Base-by-base conservation (phyloP, 73 alveolate genomes). In the Stentor roeselii region DNA sequence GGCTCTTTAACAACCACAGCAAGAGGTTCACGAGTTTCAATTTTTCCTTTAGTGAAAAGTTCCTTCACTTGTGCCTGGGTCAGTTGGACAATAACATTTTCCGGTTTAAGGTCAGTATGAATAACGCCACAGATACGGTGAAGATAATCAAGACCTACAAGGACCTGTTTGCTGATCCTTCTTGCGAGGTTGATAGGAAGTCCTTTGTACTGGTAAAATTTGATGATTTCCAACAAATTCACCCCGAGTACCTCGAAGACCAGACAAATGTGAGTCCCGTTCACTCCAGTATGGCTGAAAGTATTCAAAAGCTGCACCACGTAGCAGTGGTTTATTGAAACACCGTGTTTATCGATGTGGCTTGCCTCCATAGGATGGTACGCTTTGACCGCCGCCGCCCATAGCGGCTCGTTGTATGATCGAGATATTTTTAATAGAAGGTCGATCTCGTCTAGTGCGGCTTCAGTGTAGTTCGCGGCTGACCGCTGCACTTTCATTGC, bases 221-320 rank as follows among this genome's bases (percentile, higher is more conserved):
- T 93, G 36, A 93, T 91, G 3, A 93, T 87, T 77, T 91, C 97
- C 3, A 93, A 88, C 30, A 94, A 78, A 82, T 91, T 92, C 4
- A 92, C 96, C 3, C 98, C 98, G 90, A 96, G 88, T 76, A 95
- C 93, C 86, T 97, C 99, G 87, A 95, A 95, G 59, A 97, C 99
- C 95, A 95, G 87, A 83, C 97, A 91, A 78, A 93, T 82, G 39
- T 84, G 93, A 76, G 39, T 34, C 30, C 91, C 91, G 60, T 88
- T 82, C 39, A 90, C 90, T 42, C 91, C 93, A n/a, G 59, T 78
- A 78, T 50, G 86, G 2, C 59, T 82, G 39, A 88, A 88, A 21
- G 86, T 40, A 75, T 84, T 85, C 34, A 85, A 42, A 1, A 88
- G 75, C 30, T 84, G 15, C 14, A 87, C 91, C 78, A 92, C 85